Evolutionary conservation across 2,329 filamentous ascomycete genomes (phyloP), one percentile per base, ranked within the genome.

Genomic region (Fusarium pseudonygamai): DNA sequence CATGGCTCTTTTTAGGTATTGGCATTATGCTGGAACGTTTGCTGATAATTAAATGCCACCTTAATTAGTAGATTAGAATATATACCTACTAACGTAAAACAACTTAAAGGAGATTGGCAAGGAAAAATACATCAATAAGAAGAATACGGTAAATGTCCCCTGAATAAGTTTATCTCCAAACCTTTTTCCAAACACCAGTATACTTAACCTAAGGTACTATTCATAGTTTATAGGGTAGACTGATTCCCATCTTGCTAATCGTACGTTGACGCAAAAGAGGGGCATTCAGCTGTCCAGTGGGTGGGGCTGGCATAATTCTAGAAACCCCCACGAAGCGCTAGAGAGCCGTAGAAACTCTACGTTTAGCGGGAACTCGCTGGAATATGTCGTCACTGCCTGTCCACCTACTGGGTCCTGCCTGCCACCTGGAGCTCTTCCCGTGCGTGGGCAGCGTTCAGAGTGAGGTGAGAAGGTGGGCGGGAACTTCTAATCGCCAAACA

Each of bases 261-360:
- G 24, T n/a, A 28, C 34, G 40, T 28, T 50, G 28, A 28, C 28
- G 28, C 24, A 28, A 49, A 49, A 58, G 55, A 58, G 55, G 59
- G 65, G 59, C 46, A n/a, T 65, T 32, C 46, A 53, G 40, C 45
- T 64, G 22, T 45, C 20, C 30, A 37, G 56, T 45, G 37, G 42
- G 46, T 45, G 37, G 47, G 46, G 46, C 53, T 34, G 26, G 67
- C 49, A 39, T 42, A 71, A 36, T 78, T 78, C 77, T 77, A 78
- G 77, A 78, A 78, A 55, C 30, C 74, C 74, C 77, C 71, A 78
- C 75, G 46, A 60, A 49, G 43, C 61, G 45, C 69, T 67, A 69
- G 77, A 77, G 46, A n/a, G 34, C 63, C 47, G 49, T 77, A 45
- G 75, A 76, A 77, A 71, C 67, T 68, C 55, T 55, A 52, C 45